A percentile compares a stretch with the other conserved stretches of the same genome.
phyloP scores from a whole-genome alignment of 2,329 filamentous ascomycete species.

The Fusarium floridanum region DNA sequence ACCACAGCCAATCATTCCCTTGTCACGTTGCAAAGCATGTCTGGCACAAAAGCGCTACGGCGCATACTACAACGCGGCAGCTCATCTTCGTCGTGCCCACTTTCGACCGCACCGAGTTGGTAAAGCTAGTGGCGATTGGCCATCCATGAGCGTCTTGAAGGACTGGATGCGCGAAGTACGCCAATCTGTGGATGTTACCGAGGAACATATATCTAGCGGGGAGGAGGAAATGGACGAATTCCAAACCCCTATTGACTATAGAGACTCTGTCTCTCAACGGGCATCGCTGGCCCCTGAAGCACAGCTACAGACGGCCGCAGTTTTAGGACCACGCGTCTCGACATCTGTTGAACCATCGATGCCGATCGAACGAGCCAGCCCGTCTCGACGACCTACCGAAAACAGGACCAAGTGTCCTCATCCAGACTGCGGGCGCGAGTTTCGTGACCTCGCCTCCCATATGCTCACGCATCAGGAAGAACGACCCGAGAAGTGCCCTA shows the following conservation, averaged over 20 bases:
- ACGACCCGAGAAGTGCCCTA: constrained; percentile 95
- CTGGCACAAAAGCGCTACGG: constrained; percentile 69
- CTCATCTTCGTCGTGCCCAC: constrained; percentile 69
- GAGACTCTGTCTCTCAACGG: constrained; percentile 26
- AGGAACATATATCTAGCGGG: constrained; percentile 61
- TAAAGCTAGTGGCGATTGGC: constrained; percentile 71
- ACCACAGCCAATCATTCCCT: constrained; percentile 64
- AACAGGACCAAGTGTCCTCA: constrained; percentile 66
- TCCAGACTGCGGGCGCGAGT: constrained; percentile 69
- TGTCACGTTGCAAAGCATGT: constrained; percentile 69
- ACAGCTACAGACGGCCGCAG: constrained; percentile 16
- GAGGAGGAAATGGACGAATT: constrained; percentile 64
- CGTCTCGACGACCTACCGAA: constrained; percentile 51
- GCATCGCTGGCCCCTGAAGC: constrained; percentile 31
- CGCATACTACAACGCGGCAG: constrained; percentile 71
- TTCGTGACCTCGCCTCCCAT: constrained; percentile 82
- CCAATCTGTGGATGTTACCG: constrained; percentile 62
- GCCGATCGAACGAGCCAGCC: constrained; percentile 45
- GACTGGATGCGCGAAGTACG: constrained; percentile 73
- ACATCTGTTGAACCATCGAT: constrained; percentile 43
- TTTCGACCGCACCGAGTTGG: constrained; percentile 68
- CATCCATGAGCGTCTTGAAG: constrained; percentile 68
- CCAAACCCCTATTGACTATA: constrained; percentile 40
- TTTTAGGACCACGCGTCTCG: constrained; percentile 29
- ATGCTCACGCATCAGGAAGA: constrained; percentile 97